A percentile compares a stretch with the other conserved stretches of the same genome.
Conservation (phyloP, 1,284 basidiomycete genomes). For the Cystobasidiaceae sp. region DNA sequence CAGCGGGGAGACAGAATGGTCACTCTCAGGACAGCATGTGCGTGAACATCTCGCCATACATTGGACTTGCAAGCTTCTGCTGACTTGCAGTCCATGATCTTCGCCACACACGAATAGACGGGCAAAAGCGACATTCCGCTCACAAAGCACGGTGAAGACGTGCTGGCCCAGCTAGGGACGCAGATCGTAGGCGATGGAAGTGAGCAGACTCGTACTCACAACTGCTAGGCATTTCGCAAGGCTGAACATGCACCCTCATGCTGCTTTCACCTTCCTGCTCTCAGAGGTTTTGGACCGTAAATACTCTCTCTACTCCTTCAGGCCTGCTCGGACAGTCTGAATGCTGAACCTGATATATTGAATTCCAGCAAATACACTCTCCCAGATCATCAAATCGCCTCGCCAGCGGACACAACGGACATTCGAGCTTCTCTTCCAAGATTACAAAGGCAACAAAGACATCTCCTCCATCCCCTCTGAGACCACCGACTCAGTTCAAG, state of each 20-base stretch:
- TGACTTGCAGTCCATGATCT: background rate
- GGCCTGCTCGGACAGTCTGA: background rate
- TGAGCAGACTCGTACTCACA: constrained; percentile 49
- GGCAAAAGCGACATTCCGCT: constrained; percentile 81
- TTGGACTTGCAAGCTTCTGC: background rate
- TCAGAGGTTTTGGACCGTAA: constrained; percentile 17
- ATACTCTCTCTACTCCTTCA: background rate
- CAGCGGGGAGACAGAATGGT: constrained; percentile 27
- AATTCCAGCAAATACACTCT: constrained; percentile 72
- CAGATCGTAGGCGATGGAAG: constrained; percentile 69
- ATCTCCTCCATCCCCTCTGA: constrained; percentile 44
- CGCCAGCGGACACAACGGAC: constrained; percentile 76
- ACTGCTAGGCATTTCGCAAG: no score
- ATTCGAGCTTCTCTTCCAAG: constrained; percentile 70
- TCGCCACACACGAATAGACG: constrained; percentile 55
- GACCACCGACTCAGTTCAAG: constrained; percentile 47
- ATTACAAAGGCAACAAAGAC: constrained; percentile 48
- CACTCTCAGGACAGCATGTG: constrained; percentile 22
- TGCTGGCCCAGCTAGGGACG: constrained; percentile 62
- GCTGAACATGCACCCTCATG: background rate
- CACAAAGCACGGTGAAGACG: constrained; percentile 65
- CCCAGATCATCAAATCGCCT: constrained; percentile 73
- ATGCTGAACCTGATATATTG: constrained; percentile 53
- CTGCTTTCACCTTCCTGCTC: background rate
- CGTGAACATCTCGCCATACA: background rate